phyloP scores from a whole-genome alignment of 2,329 filamentous ascomycete genomes.

The Sclerotinia glacialis region DNA sequence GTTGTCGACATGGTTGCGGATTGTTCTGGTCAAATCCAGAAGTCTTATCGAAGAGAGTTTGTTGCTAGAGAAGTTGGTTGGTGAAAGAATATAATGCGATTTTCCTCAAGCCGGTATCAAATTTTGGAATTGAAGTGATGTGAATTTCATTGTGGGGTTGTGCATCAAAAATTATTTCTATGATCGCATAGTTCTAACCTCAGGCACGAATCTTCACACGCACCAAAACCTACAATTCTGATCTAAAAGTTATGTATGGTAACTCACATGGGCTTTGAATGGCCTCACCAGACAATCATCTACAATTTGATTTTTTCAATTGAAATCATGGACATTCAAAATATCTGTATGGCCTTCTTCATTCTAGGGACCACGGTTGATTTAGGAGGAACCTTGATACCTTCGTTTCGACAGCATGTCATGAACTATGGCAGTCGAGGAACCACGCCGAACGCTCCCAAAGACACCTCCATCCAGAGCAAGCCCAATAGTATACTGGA shows the following conservation, averaged over 20 bases:
- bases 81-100: not conserved
- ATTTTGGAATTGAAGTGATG: conserved; percentile 11
- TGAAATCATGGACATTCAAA: conserved; percentile 34
- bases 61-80: not conserved
- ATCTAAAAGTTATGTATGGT: not conserved
- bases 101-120: conserved; percentile 1
- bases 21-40: conserved; percentile 11
- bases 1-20: conserved; percentile 80
- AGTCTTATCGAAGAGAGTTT: not conserved
- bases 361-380: conserved; percentile 31
- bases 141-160: conserved; percentile 18
- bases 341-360: conserved; percentile 36
- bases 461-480: not conserved
- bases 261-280: not conserved
- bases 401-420: conserved; percentile 35
- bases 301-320: not conserved
- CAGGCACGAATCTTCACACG: not conserved
- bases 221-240: not conserved
- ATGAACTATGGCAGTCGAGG: conserved; percentile 39
- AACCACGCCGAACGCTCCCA: conserved; percentile 20
- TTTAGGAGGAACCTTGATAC: conserved; percentile 35
- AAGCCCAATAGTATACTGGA: conserved; percentile 24
- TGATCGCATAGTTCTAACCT: conserved; percentile 8
- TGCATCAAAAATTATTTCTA: conserved; percentile 16
- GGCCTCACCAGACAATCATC: not conserved